Evolutionary conservation across 768 basidiomycete species (phyloP).

Genomic region (Podaxis mareebaensis): DNA sequence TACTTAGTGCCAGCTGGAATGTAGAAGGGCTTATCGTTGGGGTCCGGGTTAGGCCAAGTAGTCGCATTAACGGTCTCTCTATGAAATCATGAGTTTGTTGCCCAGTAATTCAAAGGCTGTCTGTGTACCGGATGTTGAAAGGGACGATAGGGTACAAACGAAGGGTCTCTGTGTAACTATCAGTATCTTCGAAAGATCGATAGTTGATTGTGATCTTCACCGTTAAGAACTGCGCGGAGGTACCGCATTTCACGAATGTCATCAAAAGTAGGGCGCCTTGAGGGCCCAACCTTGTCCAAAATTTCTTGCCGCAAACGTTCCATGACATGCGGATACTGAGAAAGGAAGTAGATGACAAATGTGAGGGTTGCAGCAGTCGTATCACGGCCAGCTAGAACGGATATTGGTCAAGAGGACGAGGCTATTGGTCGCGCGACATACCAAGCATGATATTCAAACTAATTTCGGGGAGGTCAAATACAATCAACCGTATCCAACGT

Average conservation of each 20-base stretch:
- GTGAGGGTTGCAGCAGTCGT: conserved; percentile 47
- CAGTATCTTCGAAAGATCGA: neutral
- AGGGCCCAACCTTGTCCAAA: conserved; percentile 47
- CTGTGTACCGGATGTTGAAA: conserved; percentile 45
- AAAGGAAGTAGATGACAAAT: conserved; percentile 44
- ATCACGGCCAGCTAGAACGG: conserved; percentile 40
- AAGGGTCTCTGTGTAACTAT: conserved; percentile 42
- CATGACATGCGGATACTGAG: conserved; percentile 50
- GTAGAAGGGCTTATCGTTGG: conserved; percentile 49
- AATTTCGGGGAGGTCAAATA: neutral
- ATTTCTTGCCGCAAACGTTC: conserved; percentile 57
- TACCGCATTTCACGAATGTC: conserved; percentile 62
- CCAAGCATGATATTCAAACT: conserved; percentile 49
- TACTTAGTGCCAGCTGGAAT: conserved; percentile 52
- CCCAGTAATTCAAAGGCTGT: neutral
- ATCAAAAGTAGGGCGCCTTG: conserved; percentile 37
- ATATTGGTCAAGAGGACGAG: neutral
- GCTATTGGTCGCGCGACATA: conserved; percentile 15
- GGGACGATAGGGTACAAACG: conserved; percentile 61
- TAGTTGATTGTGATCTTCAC: conserved; percentile 27
- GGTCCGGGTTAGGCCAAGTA: conserved; percentile 47
- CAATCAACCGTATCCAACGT: neutral
- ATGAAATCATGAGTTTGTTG: conserved; percentile 1
- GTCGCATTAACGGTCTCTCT: conserved; percentile 50
- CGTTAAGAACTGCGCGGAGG: conserved; percentile 64